Evolutionary conservation across 768 basidiomycete genomes (phyloP).

Genomic region (Rhodotorula toruloides): DNA sequence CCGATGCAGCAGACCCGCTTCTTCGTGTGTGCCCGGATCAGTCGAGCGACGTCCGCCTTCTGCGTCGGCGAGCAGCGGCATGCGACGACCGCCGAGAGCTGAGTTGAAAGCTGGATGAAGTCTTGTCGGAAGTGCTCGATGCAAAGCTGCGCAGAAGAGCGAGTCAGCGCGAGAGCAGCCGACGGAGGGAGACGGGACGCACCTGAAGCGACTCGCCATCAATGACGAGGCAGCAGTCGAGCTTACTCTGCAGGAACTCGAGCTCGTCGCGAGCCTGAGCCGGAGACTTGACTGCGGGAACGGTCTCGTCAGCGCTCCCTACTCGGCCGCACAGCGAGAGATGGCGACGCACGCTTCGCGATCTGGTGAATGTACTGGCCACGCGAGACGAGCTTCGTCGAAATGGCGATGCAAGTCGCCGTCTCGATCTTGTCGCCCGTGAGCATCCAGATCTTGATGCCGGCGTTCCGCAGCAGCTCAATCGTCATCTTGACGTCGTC

Average conservation of each 20-base stretch:
- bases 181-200: neutral
- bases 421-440: constrained; percentile 99
- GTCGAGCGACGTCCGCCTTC: constrained; percentile 92
- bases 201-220: constrained; percentile 79
- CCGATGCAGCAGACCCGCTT: constrained; percentile 98
- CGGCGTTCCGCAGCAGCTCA: constrained; percentile 87
- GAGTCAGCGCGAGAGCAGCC: neutral
- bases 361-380: constrained; percentile 98
- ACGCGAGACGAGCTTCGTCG: constrained; percentile 88
- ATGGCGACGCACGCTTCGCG: constrained; percentile 64
- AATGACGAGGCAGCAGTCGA: constrained; percentile 96
- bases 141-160: constrained; percentile 60
- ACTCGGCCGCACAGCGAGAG: constrained; percentile 6
- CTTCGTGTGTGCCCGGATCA: constrained; percentile 82
- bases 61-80: constrained; percentile 98
- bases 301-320: neutral
- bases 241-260: constrained; percentile 87
- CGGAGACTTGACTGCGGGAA: constrained; percentile 65
- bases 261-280: constrained; percentile 79
- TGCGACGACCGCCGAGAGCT: constrained; percentile 90
- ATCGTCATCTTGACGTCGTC: constrained; percentile 92
- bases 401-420: constrained; percentile 94
- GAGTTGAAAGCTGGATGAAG: constrained; percentile 93
- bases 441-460: constrained; percentile 99
- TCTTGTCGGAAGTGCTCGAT: constrained; percentile 83